Conservation (phyloP, 2,329 filamentous ascomycete species). For the Cyanodermella asteris region DNA sequence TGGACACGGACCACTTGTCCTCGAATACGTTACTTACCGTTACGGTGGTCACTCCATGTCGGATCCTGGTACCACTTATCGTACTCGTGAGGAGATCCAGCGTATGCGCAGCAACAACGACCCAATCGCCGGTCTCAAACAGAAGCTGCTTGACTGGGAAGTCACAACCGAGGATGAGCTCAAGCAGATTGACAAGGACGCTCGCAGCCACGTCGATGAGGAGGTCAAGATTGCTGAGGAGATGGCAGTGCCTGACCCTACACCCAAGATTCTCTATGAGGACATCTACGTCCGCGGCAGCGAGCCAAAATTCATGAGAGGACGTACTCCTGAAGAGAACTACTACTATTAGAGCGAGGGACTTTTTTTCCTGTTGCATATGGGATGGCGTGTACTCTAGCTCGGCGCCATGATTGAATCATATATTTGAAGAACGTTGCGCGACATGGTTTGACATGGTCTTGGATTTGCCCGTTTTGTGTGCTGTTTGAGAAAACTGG, state of each 20-base stretch:
- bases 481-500: too few relatives aligned
- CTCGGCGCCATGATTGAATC: too few relatives aligned
- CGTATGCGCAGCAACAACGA: constrained; percentile 98
- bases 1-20: constrained; percentile 81
- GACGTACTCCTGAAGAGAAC: constrained; percentile 78
- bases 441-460: too few relatives aligned
- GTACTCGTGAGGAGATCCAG: constrained; percentile 97
- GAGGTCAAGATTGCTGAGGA: constrained; percentile 81
- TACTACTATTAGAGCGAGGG: constrained; percentile 42
- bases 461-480: too few relatives aligned
- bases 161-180: constrained; percentile 85
- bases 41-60: constrained; percentile 99
- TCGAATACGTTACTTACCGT: constrained; percentile 98
- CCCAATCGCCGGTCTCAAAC: constrained; percentile 92
- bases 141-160: constrained; percentile 91
- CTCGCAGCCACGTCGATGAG: constrained; percentile 60
- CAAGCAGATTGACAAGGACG: constrained; percentile 89
- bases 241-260: constrained; percentile 63
- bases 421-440: too few relatives aligned
- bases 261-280: constrained; percentile 70
- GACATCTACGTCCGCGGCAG: constrained; percentile 82
- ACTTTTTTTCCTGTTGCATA: too few relatives aligned
- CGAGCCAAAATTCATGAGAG: constrained; percentile 74
- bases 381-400: too few relatives aligned
- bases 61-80: constrained; percentile 96